Conservation (phyloP, 305 asterid genomes). For the Plantago lanceolata region DNA sequence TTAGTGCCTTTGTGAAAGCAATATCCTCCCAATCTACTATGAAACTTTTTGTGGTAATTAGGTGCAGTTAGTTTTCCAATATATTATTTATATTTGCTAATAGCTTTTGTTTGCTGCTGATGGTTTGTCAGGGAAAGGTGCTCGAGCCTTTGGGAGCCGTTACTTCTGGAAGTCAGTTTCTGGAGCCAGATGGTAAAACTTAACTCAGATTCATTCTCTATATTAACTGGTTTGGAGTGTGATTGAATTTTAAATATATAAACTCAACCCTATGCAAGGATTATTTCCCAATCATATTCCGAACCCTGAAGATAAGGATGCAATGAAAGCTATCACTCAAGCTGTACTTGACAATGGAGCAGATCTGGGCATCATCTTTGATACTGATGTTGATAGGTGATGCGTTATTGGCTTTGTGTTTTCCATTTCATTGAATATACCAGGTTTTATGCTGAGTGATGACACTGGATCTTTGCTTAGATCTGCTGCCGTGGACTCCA, state of each 20-base stretch:
- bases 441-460: slow-evolving; percentile 10
- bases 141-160: slow-evolving; percentile 94
- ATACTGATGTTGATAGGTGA: slow-evolving; percentile 98
- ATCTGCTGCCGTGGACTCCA: slow-evolving; percentile 98
- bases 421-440: slow-evolving; percentile 15
- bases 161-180: slow-evolving; percentile 93
- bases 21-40: slow-evolving; percentile 15
- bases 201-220: slow-evolving; percentile 21
- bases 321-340: slow-evolving; percentile 83
- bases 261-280: slow-evolving; percentile 44
- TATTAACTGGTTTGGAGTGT: slow-evolving; percentile 11
- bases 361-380: slow-evolving; percentile 94
- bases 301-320: slow-evolving; percentile 93
- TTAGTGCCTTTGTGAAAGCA: not conserved
- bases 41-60: slow-evolving; percentile 11
- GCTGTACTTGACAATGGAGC: slow-evolving; percentile 84
- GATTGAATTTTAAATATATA: slow-evolving; percentile 1
- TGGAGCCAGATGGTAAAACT: slow-evolving; percentile 89
- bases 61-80: not conserved
- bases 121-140: slow-evolving; percentile 74
- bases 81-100: slow-evolving; percentile 19
- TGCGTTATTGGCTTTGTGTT: slow-evolving; percentile 15
- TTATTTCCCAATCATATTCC: slow-evolving; percentile 97
- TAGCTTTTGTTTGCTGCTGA: slow-evolving; percentile 14
- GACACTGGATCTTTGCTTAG: slow-evolving; percentile 34